phyloP scores from a whole-genome alignment of 768 basidiomycete species.

The Pulveroboletus sp. region DNA sequence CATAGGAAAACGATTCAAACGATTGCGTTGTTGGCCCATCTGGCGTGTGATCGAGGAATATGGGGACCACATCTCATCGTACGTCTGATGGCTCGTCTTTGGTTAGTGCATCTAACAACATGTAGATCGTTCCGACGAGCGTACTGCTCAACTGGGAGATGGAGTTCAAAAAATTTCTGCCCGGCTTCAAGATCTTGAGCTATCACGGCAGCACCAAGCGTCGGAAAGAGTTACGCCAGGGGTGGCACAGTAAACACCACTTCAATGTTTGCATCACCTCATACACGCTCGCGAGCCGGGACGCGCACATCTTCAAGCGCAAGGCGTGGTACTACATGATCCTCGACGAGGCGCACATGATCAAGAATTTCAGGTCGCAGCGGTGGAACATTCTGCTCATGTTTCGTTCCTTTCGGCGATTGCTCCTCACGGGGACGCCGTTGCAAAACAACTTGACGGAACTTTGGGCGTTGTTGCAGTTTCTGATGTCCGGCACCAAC shows the following conservation, averaged over 20 bases:
- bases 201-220: slow-evolving; percentile 91
- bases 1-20: slow-evolving; percentile 95
- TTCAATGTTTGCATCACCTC: slow-evolving; percentile 96
- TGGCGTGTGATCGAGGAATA: slow-evolving; percentile 86
- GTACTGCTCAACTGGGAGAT: slow-evolving; percentile 95
- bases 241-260: slow-evolving; percentile 84
- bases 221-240: slow-evolving; percentile 83
- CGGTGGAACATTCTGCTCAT: slow-evolving; percentile 89
- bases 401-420: slow-evolving; percentile 80
- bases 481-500: slow-evolving; percentile 83
- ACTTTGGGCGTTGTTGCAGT: slow-evolving; percentile 92
- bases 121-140: slow-evolving; percentile 81
- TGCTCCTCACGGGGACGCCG: slow-evolving; percentile 93
- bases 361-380: slow-evolving; percentile 94
- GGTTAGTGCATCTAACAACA: slow-evolving; percentile 1
- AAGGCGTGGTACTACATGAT: slow-evolving; percentile 97
- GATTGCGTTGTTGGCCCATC: slow-evolving; percentile 87
- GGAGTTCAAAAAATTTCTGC: slow-evolving; percentile 95
- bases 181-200: slow-evolving; percentile 79
- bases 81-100: slow-evolving; percentile 16
- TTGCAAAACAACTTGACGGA: slow-evolving; percentile 96
- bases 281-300: slow-evolving; percentile 87
- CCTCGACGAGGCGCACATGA: slow-evolving; percentile 95
- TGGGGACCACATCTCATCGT: slow-evolving; percentile 92
- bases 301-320: slow-evolving; percentile 87